phyloP scores from a whole-genome alignment of 2,329 filamentous ascomycete genomes.

The Apiospora aurea region DNA sequence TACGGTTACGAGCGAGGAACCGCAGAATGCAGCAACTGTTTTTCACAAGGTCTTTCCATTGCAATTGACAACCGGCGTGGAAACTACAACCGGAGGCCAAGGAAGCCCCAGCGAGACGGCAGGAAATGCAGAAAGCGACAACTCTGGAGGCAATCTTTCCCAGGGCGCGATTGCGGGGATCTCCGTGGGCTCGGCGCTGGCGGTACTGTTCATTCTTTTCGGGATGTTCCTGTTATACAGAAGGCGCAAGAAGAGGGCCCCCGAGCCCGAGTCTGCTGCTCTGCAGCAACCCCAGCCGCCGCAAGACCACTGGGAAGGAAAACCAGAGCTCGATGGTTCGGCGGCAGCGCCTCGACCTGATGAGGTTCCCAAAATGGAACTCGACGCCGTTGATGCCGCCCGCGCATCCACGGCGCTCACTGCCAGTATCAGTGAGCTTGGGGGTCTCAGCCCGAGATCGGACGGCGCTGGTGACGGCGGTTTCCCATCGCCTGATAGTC shows the following conservation, averaged over 20 bases:
- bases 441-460: neutral
- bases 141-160: neutral
- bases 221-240: neutral
- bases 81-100: neutral
- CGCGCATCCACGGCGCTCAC: neutral
- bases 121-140: neutral
- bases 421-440: neutral
- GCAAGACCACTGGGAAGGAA: neutral
- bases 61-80: conserved; percentile 4
- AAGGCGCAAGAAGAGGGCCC: neutral
- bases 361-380: neutral
- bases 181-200: neutral
- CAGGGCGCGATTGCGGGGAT: neutral
- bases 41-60: conserved; percentile 26
- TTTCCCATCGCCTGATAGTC: conserved; percentile 10
- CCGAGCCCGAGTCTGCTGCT: neutral
- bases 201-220: neutral
- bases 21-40: conserved; percentile 13
- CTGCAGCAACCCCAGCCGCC: neutral
- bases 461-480: neutral
- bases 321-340: conserved; percentile 9
- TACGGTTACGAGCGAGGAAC: neutral
- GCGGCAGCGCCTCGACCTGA: neutral
- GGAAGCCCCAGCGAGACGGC: neutral
- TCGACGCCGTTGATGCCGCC: neutral